Evolutionary conservation across 495 filamentous ascomycete genomes (phyloP).

Genomic region (Penicillium odoratum): DNA sequence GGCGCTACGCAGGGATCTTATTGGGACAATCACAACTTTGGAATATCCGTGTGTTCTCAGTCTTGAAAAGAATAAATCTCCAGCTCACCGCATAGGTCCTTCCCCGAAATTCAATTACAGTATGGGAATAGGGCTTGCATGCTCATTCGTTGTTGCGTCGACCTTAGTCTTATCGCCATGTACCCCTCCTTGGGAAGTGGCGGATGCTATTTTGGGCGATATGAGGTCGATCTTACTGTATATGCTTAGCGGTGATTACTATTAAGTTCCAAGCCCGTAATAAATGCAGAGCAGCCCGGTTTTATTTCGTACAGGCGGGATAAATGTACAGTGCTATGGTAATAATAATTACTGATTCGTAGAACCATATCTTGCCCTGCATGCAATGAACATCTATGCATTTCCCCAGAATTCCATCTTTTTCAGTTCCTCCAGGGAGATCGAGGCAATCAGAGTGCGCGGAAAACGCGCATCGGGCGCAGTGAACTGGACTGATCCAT

Average conservation of each 20-base stretch:
- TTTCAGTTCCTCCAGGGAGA: constrained; percentile 27
- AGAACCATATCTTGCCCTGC: background rate
- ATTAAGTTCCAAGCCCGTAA: background rate
- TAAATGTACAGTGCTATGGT: background rate
- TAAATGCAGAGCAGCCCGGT: background rate
- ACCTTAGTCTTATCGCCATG: background rate
- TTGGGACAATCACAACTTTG: background rate
- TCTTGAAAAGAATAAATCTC: too few species aligned
- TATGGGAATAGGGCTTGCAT: background rate
- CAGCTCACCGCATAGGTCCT: too few species aligned
- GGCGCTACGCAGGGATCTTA: constrained; percentile 4
- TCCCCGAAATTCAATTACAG: background rate
- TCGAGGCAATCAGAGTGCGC: constrained; percentile 31
- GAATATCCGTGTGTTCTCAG: background rate
- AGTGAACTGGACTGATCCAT: constrained; percentile 17
- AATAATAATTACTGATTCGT: background rate
- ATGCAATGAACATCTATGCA: background rate
- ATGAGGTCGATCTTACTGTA: background rate
- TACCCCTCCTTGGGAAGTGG: constrained; percentile 3
- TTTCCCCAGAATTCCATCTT: constrained; percentile 26
- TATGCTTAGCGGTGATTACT: background rate
- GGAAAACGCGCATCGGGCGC: constrained; percentile 44
- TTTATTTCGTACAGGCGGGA: background rate
- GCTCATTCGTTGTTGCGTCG: background rate
- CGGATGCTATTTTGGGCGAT: background rate